Evolutionary conservation across 306 rosid species (phyloP), one percentile per base, ranked within the genome.

Genomic region (Lathyrus oleraceus): DNA sequence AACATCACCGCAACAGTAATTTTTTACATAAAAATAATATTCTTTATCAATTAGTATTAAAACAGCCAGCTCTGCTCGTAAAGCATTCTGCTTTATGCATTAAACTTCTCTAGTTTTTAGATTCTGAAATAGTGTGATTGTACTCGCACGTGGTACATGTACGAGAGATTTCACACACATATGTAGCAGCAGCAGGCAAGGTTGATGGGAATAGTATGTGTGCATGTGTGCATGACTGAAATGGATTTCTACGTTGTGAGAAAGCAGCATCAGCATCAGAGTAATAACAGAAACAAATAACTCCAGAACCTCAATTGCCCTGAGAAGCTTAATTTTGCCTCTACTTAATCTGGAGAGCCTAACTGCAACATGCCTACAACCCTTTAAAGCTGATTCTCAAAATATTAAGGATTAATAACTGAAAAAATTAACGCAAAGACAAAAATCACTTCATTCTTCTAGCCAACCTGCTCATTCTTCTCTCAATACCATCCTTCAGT

Each of bases 31-130:
- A 21, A 30, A 32, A 78, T 64, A 12, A 23, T 40, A 20, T 15
- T 3, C 51, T 72, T 72, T 40, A 59, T 25, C 54, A 67, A 67
- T 66, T 45, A 47, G 3, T 57, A 58, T 25, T 25, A 58, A 75
- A 7, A 58, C 54, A 58, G 16, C n/a, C 16, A 11, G 15, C 60
- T 67, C 56, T 48, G 36, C 25, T 75, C 45, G 49, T 36, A 67
- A 6, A 42, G 62, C 21, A 67, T 57, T 67, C 20, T 36, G 16
- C 69, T 35, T 67, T 67, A 32, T 45, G 28, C 44, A 32, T 75
- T 56, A 44, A 75, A 57, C 51, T 32, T 65, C 20, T 32, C 67
- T 43, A 40, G 49, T 42, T 65, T 19, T 15, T 57, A 44, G 43
- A 57, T 43, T 47, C 23, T 56, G 39, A 64, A 42, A 27, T 53